Evolutionary conservation across 1,139 yeast genomes (phyloP).

Genomic region (Pichia norvegensis): DNA sequence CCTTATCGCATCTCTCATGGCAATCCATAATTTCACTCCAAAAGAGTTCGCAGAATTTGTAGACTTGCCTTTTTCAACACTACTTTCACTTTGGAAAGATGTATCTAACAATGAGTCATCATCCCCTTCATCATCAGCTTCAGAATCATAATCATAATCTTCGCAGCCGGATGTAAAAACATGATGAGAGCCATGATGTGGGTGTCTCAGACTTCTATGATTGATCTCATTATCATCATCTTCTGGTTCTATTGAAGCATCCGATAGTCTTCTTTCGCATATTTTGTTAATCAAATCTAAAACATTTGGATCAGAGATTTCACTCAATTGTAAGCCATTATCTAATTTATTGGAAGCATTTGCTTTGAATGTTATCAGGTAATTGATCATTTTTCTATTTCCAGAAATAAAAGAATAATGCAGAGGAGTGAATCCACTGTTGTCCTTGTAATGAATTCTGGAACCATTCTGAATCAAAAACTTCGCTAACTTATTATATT

Average conservation of each 20-base stretch:
- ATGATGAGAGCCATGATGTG: background rate
- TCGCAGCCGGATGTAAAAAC: conserved; percentile 1
- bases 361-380: conserved; percentile 57
- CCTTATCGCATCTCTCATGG: conserved; percentile 52
- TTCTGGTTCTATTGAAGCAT: conserved; percentile 15
- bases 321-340: conserved; percentile 45
- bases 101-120: conserved; percentile 13
- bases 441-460: conserved; percentile 64
- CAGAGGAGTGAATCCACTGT: conserved; percentile 77
- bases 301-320: conserved; percentile 58
- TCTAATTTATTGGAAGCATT: conserved; percentile 49
- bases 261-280: conserved; percentile 21
- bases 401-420: conserved; percentile 81
- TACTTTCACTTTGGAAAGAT: conserved; percentile 18
- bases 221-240: conserved; percentile 4
- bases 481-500: conserved; percentile 53
- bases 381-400: conserved; percentile 49
- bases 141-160: conserved; percentile 21
- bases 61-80: background rate
- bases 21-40: conserved; percentile 44
- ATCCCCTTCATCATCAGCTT: conserved; percentile 26
- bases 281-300: conserved; percentile 40
- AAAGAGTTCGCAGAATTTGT: conserved; percentile 17
- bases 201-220: conserved; percentile 11
- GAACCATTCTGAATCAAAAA: conserved; percentile 75